Evolutionary conservation across 805 yeast genomes (phyloP), one percentile per base, ranked within the genome.

Genomic region (Jamesozyma lodderae): DNA sequence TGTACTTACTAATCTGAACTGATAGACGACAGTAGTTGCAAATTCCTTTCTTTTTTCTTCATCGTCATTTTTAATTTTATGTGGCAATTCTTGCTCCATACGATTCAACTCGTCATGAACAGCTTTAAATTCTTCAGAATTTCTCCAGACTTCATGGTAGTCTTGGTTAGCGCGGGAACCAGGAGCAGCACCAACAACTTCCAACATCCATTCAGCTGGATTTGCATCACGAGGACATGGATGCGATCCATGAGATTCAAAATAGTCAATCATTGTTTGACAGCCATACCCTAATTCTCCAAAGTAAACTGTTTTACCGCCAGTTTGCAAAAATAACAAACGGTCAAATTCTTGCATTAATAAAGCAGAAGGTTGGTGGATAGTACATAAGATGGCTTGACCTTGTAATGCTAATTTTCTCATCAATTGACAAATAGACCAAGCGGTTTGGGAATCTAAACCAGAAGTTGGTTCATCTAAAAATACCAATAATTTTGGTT

Each of bases 191-290:
- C 88, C 87, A 51, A 80, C 81, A 45, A 79, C 82, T 45, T 81
- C 81, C 61, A 86, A 67, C 94, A 86, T 86, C 92, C 94, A 86
- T 64, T 85, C 95, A 11, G 88, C 90, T 23, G 90, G 92, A 47
- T 82, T 82, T 4, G 84, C 86, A 30, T 68, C 67, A 6, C 67
- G 63, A 16, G 88, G 87, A 63, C 88, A 81, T 40, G 66, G 64
- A 19, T 68, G 71, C 29, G 87, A 75, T 38, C 86, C 87, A 46
- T 79, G 59, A 4, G 57, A 55, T 57, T 81, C 86, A 51, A 81
- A 80, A 54, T 81, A 81, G 36, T 72, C 60, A 41, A 79, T 78
- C 64, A 81, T 66, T 3, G 74, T 67, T 31, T 57, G 53, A 49
- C 75, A 77, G 48, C 77, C 71, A 25, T 69, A 58, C 38, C 90